Evolutionary conservation across 306 rosid species (phyloP), one percentile per base, ranked within the genome.

Genomic region (Quercus dentata): DNA sequence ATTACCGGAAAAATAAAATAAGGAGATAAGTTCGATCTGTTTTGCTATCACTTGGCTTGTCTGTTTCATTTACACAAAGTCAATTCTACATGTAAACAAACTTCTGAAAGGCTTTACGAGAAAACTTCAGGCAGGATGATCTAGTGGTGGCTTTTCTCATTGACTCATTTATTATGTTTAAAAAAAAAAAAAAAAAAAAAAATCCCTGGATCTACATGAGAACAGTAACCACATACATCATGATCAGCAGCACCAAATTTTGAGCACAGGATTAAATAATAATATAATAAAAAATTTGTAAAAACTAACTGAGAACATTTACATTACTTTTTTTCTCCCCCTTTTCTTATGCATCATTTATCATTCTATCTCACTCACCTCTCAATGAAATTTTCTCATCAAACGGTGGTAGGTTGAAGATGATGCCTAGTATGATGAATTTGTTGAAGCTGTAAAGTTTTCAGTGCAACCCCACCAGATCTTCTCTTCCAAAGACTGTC

Each of bases 401-500:
- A 94, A 76, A 89, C 94, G 61, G 85, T 90, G 49, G 89, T 84
- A 55, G 94, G 89, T 35, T 80, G 92, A 82, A 76, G 82, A 87
- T 78, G 89, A 59, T 75, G 88, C 46, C 49, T 78, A 35, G 87
- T 86, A 63, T 62, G 89, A 1, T 86, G 90, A 82, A 82, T 83
- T 70, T 83, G 94, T 25, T 87, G 90, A 83, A 91, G 86, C 83
- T 89, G 95, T 64, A 91, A 80, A 69, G 80, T 82, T 84, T 79
- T 61, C 69, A 91, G 69, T 56, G 79, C 82, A 46, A 71, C 77
- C 59, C 87, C 90, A 75, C 89, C 91, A 11, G 90, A 86, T 76
- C 98, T 94, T 74, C 98, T 90, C 81, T 89, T 89, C 94, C 97
- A 94, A 17, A 94, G 89, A 81, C 85, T 90, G 1, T 79, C 75